Evolutionary conservation across 2,329 filamentous ascomycete species (phyloP), one percentile per base, ranked within the genome.

Genomic region (Paecilomyces variotii): DNA sequence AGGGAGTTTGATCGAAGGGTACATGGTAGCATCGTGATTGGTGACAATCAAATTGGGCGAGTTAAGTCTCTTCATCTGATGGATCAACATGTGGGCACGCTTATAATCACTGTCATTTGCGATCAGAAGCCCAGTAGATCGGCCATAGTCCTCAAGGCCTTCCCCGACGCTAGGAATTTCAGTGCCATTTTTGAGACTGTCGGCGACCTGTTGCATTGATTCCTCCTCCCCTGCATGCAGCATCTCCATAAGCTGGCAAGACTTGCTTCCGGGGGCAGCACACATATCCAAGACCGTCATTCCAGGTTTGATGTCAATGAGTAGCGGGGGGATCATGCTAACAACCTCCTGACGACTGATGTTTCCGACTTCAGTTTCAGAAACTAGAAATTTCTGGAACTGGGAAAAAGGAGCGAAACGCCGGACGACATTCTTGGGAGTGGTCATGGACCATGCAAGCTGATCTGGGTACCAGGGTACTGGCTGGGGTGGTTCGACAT

Each of bases 21-120:
- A 99, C 74, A 96, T 86, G 3, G 92, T 97, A 50, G 94, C 94
- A 74, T 99, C 94, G 78, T 99, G 93, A 74, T 99, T 97, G 50
- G 91, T 97, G 62, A 99, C 93, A 62, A 99, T 88, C 65, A 99
- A 80, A 73, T 99, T 99, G 2, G 94, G 93, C 3, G 94, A 97
- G 62, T 93, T 96, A 55, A 99, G 82, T 61, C 94, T 89, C 82
- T 99, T 99, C 68, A 97, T 89, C 76, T 99, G 94, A 74, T 99
- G 94, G 54, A 97, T 90, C 72, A 99, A 79, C 89, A 99, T 94
- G 76, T 97, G 94, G 58, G 91, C 91, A 64, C 94, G 89, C 80
- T 93, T 95, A 80, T 97, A 97, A 74, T 99, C 94, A 67, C 90
- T 87, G 70, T 99, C 94, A 76, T 99, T 99, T 62, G 94, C 94